Conservation (phyloP, 164 flowering plant species). For the Annona cherimola region DNA sequence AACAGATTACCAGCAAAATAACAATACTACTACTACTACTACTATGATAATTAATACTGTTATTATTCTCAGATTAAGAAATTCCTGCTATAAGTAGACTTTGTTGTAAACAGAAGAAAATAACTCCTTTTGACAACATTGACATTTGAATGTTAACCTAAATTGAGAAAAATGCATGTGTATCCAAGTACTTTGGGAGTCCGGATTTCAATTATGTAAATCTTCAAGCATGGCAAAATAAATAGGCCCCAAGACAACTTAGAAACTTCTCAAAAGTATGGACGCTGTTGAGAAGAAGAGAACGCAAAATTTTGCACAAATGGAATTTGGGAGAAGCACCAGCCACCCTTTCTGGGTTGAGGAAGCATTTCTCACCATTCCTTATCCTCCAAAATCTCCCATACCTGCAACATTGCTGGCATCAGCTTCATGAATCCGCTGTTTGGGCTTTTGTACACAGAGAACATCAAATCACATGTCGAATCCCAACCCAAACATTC, state of each 20-base stretch:
- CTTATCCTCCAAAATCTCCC: slow-evolving; percentile 15
- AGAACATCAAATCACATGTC: slow-evolving; percentile 6
- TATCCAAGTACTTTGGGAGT: not conserved
- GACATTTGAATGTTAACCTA: too few relatives aligned
- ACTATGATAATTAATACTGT: too few relatives aligned
- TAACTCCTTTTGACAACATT: too few relatives aligned
- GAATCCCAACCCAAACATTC: slow-evolving; percentile 5
- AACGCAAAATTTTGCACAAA: slow-evolving; percentile 14
- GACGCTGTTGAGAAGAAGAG: slow-evolving; percentile 6
- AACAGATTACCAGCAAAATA: too few relatives aligned
- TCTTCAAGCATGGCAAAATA: not conserved
- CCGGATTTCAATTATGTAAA: not conserved
- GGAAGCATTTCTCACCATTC: slow-evolving; percentile 8
- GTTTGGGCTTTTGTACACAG: slow-evolving; percentile 6
- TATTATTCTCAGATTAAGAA: too few relatives aligned
- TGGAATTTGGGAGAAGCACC: slow-evolving; percentile 20
- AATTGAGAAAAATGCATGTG: not conserved
- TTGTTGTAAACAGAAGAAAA: too few relatives aligned
- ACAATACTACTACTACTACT: too few relatives aligned
- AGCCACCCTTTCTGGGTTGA: slow-evolving; percentile 17
- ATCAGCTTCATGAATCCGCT: slow-evolving; percentile 17
- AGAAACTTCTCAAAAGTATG: not conserved
- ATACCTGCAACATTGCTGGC: slow-evolving; percentile 4
- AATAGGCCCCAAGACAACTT: not conserved
- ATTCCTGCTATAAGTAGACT: too few relatives aligned